Evolutionary conservation across 352 stramenopile genomes (phyloP), one percentile per base, ranked within the genome.

Genomic region (Phytophthora aleatoria): DNA sequence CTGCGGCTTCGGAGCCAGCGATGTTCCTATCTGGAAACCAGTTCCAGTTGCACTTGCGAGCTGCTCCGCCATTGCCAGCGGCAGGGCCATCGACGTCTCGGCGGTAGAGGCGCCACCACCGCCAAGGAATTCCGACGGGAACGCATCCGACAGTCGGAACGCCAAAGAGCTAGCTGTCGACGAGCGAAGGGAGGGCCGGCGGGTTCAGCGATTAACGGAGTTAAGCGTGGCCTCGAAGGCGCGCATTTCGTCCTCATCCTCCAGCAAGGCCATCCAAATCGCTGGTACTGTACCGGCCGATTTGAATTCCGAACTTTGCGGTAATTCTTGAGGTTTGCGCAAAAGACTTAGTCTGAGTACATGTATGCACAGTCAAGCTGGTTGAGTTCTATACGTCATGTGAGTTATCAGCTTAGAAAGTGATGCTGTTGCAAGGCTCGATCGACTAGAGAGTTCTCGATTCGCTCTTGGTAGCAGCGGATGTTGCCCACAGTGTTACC

Each of bases 231-330:
- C 64, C 47, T 61, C 57, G 3, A 71, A 55, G 30, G 52, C 51
- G 51, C 50, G 43, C 64, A 66, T 61, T 20, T 59, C 64, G 28
- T 64, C 51, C 27, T 71, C 57, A 31, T 61, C 42, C 30, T 57
- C 35, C 31, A 67, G 35, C 27, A 69, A 64, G 20, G 36, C 44
- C 60, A 68, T 62, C 20, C 20, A 20, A 20, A 20, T 20, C 20
- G n/a, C 39, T 57, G 26, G 3, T 56, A 55, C 28, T 31, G 28
- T 31, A 6, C 28, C 28, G 28, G 7, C 7, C 20, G 20, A 20
- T 20, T 20, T 20, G 20, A 20, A 33, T 33, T 33, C 28, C 28
- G 28, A 33, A 33, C 28, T 33, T 4, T 33, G 28, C 7, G 28
- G 28, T 33, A 33, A 33, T 33, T 4, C 4, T 33, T 33, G 7